A percentile compares a stretch with the other conserved stretches of the same genome.
Evolutionary conservation across 495 filamentous ascomycete genomes (phyloP).

Genomic region (Xylaria castorea): DNA sequence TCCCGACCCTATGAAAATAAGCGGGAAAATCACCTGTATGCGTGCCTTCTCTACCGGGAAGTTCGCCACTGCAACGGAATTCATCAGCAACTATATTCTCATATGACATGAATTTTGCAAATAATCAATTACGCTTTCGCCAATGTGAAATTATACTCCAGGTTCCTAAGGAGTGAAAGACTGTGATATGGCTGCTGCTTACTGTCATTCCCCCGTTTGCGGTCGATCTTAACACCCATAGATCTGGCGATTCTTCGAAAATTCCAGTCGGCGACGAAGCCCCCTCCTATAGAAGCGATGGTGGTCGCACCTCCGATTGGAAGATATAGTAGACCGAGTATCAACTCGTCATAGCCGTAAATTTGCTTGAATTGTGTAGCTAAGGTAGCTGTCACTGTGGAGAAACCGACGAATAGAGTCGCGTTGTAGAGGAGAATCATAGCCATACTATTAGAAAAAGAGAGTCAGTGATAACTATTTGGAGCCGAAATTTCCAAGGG

Average conservation of each 20-base stretch:
- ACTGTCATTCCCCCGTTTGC: constrained; percentile 52
- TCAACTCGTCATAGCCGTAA: constrained; percentile 70
- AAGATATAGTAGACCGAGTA: constrained; percentile 68
- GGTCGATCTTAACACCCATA: constrained; percentile 56
- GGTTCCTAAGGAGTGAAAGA: not conserved
- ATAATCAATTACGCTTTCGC: not conserved
- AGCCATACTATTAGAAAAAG: constrained; percentile 33
- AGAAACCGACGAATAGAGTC: constrained; percentile 59
- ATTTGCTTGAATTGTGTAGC: constrained; percentile 66
- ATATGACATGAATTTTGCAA: not conserved
- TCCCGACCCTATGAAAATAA: constrained; percentile 49
- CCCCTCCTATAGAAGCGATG: constrained; percentile 69
- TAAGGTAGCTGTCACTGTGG: constrained; percentile 58
- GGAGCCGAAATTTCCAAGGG: not conserved
- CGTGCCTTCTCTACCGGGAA: constrained; percentile 73
- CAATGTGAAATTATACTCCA: not conserved
- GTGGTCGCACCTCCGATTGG: constrained; percentile 71
- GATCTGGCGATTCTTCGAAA: constrained; percentile 59
- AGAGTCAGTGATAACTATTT: constrained; percentile 1
- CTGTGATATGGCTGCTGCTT: constrained; percentile 7
- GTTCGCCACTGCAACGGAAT: constrained; percentile 31
- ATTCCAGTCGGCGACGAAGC: constrained; percentile 63
- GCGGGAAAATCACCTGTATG: constrained; percentile 59
- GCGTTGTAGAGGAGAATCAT: constrained; percentile 52
- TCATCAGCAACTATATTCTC: constrained; percentile 45